phyloP scores from a whole-genome alignment of 192 early-diverging fungal genomes.

The Linnemannia elongata region DNA sequence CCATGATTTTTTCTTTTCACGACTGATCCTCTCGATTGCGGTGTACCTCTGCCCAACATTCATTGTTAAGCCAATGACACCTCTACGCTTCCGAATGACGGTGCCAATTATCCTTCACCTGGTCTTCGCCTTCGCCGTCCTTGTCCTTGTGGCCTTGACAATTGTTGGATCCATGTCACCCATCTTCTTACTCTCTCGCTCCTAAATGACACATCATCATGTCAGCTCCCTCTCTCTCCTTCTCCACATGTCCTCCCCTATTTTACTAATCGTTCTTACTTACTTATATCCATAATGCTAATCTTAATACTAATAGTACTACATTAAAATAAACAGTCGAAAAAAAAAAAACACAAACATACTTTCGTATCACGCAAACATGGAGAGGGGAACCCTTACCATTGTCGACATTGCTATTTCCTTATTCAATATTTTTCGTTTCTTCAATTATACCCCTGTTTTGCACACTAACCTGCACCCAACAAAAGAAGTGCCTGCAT shows the following conservation, averaged over 20 bases:
- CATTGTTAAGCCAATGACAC: background rate
- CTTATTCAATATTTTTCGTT: too few relatives aligned
- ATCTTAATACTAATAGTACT: too few relatives aligned
- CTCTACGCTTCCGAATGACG: background rate
- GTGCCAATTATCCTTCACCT: background rate
- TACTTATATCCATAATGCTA: background rate
- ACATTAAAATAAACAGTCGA: too few relatives aligned
- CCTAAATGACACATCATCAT: background rate
- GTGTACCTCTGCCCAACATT: background rate
- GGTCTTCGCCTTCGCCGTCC: background rate
- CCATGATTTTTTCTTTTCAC: background rate
- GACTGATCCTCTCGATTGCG: background rate
- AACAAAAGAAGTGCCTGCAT: too few relatives aligned
- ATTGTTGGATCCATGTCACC: background rate
- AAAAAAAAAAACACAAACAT: too few relatives aligned
- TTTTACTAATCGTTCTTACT: background rate
- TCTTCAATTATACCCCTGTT: too few relatives aligned
- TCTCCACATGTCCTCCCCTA: background rate
- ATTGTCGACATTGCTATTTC: too few relatives aligned
- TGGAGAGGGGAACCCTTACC: too few relatives aligned
- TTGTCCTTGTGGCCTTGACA: background rate
- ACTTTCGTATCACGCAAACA: too few relatives aligned
- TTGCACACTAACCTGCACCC: too few relatives aligned
- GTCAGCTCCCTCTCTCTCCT: background rate
- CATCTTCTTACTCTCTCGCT: background rate